phyloP scores from a whole-genome alignment of 768 basidiomycete genomes.

The Kwoniella heveanensis region DNA sequence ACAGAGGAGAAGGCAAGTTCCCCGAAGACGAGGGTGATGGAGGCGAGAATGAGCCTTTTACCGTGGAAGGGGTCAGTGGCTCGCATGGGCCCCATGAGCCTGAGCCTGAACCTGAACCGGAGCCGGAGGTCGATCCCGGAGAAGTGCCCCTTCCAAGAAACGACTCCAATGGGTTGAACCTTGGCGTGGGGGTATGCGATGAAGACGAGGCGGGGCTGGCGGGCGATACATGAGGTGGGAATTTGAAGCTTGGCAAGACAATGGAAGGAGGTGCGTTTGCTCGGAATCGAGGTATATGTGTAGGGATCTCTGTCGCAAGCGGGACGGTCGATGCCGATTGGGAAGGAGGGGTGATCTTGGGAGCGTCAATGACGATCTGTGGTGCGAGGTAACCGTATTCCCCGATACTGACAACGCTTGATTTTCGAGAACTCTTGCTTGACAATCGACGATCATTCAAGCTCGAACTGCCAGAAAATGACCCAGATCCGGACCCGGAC shows the following conservation, averaged over 20 bases:
- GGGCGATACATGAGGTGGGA: slow-evolving; percentile 17
- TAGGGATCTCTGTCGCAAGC: neutral
- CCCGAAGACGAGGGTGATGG: neutral
- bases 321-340: slow-evolving; percentile 7
- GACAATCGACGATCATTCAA: slow-evolving; percentile 5
- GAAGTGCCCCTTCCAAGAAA: slow-evolving; percentile 34
- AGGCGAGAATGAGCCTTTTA: slow-evolving; percentile 6
- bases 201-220: neutral
- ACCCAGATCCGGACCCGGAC: neutral
- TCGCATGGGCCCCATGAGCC: neutral
- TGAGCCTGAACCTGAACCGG: neutral
- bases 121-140: slow-evolving; percentile 8
- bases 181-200: slow-evolving; percentile 13
- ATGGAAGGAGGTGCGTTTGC: slow-evolving; percentile 31
- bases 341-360: slow-evolving; percentile 2
- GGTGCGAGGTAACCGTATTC: slow-evolving; percentile 49
- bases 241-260: slow-evolving; percentile 28
- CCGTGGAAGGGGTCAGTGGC: slow-evolving; percentile 7
- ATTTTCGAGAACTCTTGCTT: slow-evolving; percentile 33
- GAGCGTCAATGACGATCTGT: slow-evolving; percentile 41
- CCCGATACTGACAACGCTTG: slow-evolving; percentile 41
- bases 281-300: neutral
- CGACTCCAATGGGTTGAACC: slow-evolving; percentile 42
- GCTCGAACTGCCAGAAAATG: too few species aligned
- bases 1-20: neutral